Conservation (phyloP, 2,329 filamentous ascomycete species). For the Boeremia lycopersici region DNA sequence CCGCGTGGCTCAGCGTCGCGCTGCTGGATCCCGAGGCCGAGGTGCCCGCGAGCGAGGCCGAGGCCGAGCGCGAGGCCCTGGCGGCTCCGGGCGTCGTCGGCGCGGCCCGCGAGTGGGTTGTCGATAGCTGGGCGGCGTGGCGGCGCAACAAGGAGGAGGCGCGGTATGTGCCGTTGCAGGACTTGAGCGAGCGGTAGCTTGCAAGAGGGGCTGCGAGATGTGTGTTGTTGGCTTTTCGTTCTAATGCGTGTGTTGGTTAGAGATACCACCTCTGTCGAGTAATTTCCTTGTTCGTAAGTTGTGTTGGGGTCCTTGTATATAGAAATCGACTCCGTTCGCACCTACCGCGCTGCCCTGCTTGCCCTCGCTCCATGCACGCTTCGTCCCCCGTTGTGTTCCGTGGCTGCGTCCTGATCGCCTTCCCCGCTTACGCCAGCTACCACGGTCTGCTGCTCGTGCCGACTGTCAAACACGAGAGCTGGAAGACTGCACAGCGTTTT, state of each 20-base stretch:
- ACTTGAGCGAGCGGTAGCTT: conserved; percentile 44
- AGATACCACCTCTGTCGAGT: conserved; percentile 7
- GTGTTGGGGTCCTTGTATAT: neutral
- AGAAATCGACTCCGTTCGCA: neutral
- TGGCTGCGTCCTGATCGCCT: no score
- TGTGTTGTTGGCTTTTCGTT: neutral
- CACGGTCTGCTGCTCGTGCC: no score
- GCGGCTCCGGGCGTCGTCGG: conserved; percentile 29
- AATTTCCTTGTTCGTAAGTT: neutral
- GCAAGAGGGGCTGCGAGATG: neutral
- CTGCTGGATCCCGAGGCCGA: conserved; percentile 57
- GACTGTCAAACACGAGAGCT: no score
- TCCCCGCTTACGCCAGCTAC: no score
- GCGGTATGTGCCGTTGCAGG: conserved; percentile 55
- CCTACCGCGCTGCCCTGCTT: no score
- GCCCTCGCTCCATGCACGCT: no score
- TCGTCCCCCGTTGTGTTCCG: no score
- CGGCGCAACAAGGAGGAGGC: conserved; percentile 47
- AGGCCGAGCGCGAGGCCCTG: conserved; percentile 27
- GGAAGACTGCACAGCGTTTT: no score
- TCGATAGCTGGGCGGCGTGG: conserved; percentile 40
- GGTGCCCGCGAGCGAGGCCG: conserved; percentile 34
- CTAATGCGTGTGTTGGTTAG: neutral
- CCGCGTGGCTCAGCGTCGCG: conserved; percentile 82
- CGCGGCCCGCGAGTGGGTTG: conserved; percentile 34